Conservation (phyloP, 768 basidiomycete species). For the Russula earlei region DNA sequence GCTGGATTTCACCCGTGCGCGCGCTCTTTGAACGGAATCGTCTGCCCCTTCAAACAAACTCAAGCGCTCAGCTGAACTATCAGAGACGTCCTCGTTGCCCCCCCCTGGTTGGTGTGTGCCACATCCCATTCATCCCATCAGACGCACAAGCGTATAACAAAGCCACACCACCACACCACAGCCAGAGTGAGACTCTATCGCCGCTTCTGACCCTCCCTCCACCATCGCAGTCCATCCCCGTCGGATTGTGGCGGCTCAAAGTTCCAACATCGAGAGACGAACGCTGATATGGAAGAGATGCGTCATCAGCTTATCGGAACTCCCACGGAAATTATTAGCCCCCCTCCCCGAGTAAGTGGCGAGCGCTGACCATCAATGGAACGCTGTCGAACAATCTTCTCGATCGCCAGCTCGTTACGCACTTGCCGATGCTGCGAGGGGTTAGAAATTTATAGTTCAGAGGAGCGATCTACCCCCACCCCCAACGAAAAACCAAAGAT, state of each 20-base stretch:
- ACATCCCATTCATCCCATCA: not conserved
- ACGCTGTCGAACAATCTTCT: slow-evolving; percentile 59
- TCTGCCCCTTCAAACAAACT: not conserved
- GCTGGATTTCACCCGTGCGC: not conserved
- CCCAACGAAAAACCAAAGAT: not conserved
- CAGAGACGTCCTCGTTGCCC: too few relatives aligned
- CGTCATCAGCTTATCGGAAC: not conserved
- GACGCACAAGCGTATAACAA: not conserved
- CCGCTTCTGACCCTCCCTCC: slow-evolving; percentile 33
- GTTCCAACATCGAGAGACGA: slow-evolving; percentile 69
- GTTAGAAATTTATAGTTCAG: not conserved
- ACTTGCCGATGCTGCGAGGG: slow-evolving; percentile 55
- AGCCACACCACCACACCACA: too few relatives aligned
- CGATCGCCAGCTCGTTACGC: slow-evolving; percentile 63
- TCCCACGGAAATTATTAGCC: not conserved
- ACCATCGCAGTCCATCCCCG: slow-evolving; percentile 45
- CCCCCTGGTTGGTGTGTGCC: too few relatives aligned
- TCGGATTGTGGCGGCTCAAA: slow-evolving; percentile 60
- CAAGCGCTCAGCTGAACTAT: not conserved
- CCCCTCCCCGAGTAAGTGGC: not conserved
- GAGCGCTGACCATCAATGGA: slow-evolving; percentile 53
- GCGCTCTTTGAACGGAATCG: not conserved
- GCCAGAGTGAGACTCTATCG: not conserved
- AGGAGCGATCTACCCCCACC: not conserved
- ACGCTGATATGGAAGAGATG: slow-evolving; percentile 38